These are phyloP conservation scores for Aspergillus bombycis DNA, from an alignment of 2,329 filamentous ascomycete species.

Conservation along the genomic window DNA sequence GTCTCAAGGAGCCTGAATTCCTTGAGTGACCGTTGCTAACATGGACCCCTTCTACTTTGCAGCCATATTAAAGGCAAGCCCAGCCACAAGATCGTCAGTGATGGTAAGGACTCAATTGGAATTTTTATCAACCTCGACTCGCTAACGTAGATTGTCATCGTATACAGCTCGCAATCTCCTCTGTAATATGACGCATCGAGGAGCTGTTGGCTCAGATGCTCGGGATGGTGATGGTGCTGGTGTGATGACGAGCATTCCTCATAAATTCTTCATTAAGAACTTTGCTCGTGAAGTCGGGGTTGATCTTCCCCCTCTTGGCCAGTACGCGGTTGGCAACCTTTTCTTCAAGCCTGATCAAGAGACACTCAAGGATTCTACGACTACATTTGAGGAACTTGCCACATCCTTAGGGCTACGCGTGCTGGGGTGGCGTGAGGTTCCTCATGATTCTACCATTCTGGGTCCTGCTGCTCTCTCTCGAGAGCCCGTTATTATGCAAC, in stretches of 20 bases:
- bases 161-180: constrained; percentile 80
- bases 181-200: constrained; percentile 99
- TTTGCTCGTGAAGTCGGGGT: constrained; percentile 90
- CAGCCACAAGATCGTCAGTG: constrained; percentile 98
- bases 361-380: constrained; percentile 85
- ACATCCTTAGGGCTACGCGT: constrained; percentile 85
- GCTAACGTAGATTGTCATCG: constrained; percentile 35
- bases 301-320: constrained; percentile 81
- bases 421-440: constrained; percentile 94
- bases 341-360: constrained; percentile 98
- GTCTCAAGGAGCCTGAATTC: background rate
- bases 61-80: constrained; percentile 97
- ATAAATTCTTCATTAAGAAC: constrained; percentile 98
- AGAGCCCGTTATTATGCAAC: constrained; percentile 93
- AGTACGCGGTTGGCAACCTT: constrained; percentile 96
- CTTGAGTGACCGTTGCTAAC: constrained; percentile 1
- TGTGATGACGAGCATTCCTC: constrained; percentile 99
- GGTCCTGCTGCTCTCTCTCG: constrained; percentile 90
- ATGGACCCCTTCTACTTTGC: constrained; percentile 15
- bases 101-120: constrained; percentile 67
- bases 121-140: background rate
- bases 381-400: constrained; percentile 92
- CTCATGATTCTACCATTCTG: constrained; percentile 88
- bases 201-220: constrained; percentile 95
- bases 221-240: constrained; percentile 97